phyloP scores from a whole-genome alignment of 2,329 filamentous ascomycete genomes.

The Aspergillus vadensis region DNA sequence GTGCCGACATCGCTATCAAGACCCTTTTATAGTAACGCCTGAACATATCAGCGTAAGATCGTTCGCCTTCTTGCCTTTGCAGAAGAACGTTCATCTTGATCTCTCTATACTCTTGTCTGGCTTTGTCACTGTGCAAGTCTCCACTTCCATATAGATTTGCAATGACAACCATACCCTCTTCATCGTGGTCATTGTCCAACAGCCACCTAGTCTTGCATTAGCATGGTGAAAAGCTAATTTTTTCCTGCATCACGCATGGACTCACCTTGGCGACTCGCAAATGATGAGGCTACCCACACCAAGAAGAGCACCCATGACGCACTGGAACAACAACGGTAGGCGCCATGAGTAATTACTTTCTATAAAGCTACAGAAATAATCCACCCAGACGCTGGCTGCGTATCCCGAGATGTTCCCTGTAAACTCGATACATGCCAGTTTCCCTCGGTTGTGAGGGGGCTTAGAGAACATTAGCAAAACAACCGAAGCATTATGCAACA shows the following conservation, averaged over 20 bases:
- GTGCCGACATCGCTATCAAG: conserved; percentile 98
- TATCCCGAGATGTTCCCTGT: conserved; percentile 97
- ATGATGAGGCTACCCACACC: conserved; percentile 87
- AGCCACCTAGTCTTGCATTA: conserved; percentile 69
- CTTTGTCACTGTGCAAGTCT: conserved; percentile 90
- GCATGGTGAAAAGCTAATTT: neutral
- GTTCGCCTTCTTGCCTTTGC: conserved; percentile 90
- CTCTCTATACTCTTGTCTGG: conserved; percentile 92
- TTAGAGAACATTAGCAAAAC: conserved; percentile 24
- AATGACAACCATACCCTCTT: conserved; percentile 97
- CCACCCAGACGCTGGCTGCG: conserved; percentile 95
- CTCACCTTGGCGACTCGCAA: conserved; percentile 88
- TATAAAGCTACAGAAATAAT: conserved; percentile 95
- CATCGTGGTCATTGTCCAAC: conserved; percentile 94
- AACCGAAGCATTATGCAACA: neutral
- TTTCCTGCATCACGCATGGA: neutral
- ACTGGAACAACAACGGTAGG: conserved; percentile 86
- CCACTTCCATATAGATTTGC: conserved; percentile 95
- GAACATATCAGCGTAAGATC: conserved; percentile 93
- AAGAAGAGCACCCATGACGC: conserved; percentile 85
- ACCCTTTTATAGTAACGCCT: conserved; percentile 86
- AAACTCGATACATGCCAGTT: conserved; percentile 96
- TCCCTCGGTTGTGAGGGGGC: conserved; percentile 92
- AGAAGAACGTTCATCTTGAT: conserved; percentile 98
- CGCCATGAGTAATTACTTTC: conserved; percentile 85